Base-by-base conservation (phyloP, 2,329 filamentous ascomycete genomes). In the Neocatenulostroma microsporum region DNA sequence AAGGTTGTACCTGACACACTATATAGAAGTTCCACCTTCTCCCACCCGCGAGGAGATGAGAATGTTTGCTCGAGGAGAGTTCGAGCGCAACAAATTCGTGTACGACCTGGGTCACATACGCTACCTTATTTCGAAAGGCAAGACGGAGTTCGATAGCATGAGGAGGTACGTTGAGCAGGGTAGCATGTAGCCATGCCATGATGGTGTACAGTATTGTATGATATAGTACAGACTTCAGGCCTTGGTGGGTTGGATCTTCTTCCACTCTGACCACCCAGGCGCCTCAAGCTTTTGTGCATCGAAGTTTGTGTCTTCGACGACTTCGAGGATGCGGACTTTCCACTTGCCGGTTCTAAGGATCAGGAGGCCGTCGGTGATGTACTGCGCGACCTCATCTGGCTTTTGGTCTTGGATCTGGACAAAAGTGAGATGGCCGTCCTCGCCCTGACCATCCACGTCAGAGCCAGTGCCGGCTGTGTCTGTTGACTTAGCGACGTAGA, bases 371-470 rank as follows among this genome's bases (percentile, higher is more conserved):
- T 60, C 73, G 42, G 78, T 73, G 13, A 84, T 70, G 23, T 77
- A 56, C 36, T 66, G 82, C 37, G 75, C 72, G 40, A 66, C 53
- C 1, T 76, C 79, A 36, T 80, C 73, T 17, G 67, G 60, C 0
- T 68, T 72, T 70, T 76, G 78, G 15, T 70, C 60, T 53, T 76
- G 75, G 42, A 84, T 70, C 2, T 72, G 70, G 7, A 70, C 73
- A 66, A 78, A 87, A 18, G 69, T 65, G 18, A 86, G 54, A 39
- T 70, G 69, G 12, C 66, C 71, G 0, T 66, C 59, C 21, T 35
- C 30, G 12, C 34, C 18, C 3, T 37, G 24, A 60, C 77, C 61
- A 36, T 70, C 59, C 44, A 13, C 10, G 38, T 39, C 4, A 7
- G 26, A 10, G 8, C 7, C 7, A 29, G 26, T 12, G 13, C 5